Base-by-base conservation (phyloP, 495 filamentous ascomycete genomes). In the Diplogelasinospora grovesii region DNA sequence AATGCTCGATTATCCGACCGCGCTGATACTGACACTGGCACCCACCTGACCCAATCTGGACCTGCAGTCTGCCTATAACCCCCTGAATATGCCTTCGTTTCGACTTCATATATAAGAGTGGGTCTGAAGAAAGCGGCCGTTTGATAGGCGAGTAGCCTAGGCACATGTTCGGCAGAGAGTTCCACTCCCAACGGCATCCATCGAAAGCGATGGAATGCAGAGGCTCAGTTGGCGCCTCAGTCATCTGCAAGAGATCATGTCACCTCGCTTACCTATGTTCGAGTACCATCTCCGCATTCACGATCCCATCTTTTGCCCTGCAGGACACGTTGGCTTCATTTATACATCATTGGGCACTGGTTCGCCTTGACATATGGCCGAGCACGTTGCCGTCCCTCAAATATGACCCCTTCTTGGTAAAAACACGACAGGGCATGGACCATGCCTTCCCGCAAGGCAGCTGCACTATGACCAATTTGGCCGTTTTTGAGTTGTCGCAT, bases 261-360 rank as follows among this genome's bases (percentile, higher is more conserved):
- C 26, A 39, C 37, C 10, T 39, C 25, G 25, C 26, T n/a, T n/a
- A n/a, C n/a, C 16, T 15, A 39, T 27, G 24, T 26, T 13, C n/a
- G 22, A 39, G 22, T n/a, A 26, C 23, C 23, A 22, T 39, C 36
- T 15, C 23, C 36, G 36, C 36, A 26, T 7, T 14, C n/a, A n/a
- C n/a, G n/a, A n/a, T n/a, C n/a, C n/a, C n/a, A n/a, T n/a, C n/a
- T 39, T 27, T 16, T 24, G 6, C 36, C 14, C 35, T 38, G 22
- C 22, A 38, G 14, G 20, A 26, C 22, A 11, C 35, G 22, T 19
- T 7, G 10, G n/a, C 23, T 18, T 38, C 35, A 38, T 38, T 7
- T 26, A 19, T 36, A 13, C 34, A n/a, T n/a, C n/a, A n/a, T n/a
- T n/a, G n/a, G n/a, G n/a, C n/a, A n/a, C n/a, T n/a, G n/a, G n/a